These are phyloP conservation scores for Hygrocybe punicea DNA, from an alignment of 768 basidiomycete genomes.

Conservation along the genomic window DNA sequence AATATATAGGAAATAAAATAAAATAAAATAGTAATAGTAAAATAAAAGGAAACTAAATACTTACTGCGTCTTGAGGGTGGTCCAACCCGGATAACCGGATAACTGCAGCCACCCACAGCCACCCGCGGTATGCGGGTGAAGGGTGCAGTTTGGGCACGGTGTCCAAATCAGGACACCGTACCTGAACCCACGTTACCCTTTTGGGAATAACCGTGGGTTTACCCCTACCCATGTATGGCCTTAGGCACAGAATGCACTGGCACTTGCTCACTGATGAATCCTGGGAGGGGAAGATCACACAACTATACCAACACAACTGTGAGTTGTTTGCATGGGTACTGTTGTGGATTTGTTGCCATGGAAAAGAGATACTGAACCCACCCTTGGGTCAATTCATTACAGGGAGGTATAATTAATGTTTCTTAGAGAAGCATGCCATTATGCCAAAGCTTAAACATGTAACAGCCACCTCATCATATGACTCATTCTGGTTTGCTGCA, in stretches of 20 bases:
- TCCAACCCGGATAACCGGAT: too few relatives aligned
- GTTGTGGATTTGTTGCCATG: constrained; percentile 13
- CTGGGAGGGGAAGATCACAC: constrained; percentile 14
- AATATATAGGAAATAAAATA: too few relatives aligned
- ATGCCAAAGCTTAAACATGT: neutral
- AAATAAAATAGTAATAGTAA: too few relatives aligned
- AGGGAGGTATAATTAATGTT: neutral
- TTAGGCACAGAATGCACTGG: constrained; percentile 22
- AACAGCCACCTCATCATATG: neutral
- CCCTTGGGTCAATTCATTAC: neutral
- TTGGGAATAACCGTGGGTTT: too few relatives aligned
- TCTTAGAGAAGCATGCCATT: neutral
- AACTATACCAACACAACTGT: constrained; percentile 29
- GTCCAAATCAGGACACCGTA: too few relatives aligned
- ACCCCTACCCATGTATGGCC: too few relatives aligned
- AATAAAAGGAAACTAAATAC: too few relatives aligned
- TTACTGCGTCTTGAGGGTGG: too few relatives aligned
- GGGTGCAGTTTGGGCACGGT: too few relatives aligned
- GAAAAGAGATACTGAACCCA: neutral
- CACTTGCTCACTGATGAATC: constrained; percentile 19
- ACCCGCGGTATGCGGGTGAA: too few relatives aligned
- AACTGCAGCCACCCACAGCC: too few relatives aligned
- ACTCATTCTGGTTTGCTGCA: neutral
- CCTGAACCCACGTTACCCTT: too few relatives aligned
- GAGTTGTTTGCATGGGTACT: constrained; percentile 35